These are phyloP conservation scores for Betula pendula DNA, from an alignment of 306 rosid genomes.

Conservation along the genomic window DNA sequence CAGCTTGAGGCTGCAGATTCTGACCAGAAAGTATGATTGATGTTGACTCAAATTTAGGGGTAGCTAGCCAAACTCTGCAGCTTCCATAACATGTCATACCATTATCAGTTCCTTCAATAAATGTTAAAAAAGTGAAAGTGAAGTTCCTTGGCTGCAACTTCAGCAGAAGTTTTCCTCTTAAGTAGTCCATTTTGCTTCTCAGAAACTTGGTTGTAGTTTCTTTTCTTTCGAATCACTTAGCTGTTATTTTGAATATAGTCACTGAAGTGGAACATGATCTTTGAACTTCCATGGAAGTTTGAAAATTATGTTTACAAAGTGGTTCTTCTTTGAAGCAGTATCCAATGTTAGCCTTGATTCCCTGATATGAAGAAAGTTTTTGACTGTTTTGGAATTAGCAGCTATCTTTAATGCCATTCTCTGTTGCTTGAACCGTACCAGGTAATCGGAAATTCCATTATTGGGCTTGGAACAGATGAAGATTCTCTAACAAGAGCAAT, in stretches of 20 bases:
- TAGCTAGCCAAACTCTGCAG: neutral
- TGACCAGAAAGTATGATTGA: too few relatives aligned
- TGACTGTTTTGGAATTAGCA: neutral
- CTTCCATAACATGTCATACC: neutral
- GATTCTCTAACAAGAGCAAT: constrained; percentile 80
- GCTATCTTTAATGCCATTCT: neutral
- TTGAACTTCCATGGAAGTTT: neutral
- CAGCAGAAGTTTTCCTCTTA: neutral
- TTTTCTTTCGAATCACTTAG: neutral
- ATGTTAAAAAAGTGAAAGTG: neutral
- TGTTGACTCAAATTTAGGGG: too few relatives aligned
- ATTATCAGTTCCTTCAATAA: neutral
- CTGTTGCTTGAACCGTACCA: constrained; percentile 32
- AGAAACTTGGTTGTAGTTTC: neutral
- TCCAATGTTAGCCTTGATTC: neutral
- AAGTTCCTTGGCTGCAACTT: neutral
- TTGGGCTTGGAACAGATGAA: constrained; percentile 92
- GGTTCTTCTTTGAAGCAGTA: neutral
- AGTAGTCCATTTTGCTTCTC: neutral
- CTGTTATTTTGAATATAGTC: neutral
- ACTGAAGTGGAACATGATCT: neutral
- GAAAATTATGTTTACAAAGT: neutral
- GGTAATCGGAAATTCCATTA: constrained; percentile 67
- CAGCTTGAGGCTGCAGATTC: too few relatives aligned
- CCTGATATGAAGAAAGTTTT: constrained; percentile 7